Conservation (phyloP, 148 eudicot species). For the Rhododendron ferrugineum region DNA sequence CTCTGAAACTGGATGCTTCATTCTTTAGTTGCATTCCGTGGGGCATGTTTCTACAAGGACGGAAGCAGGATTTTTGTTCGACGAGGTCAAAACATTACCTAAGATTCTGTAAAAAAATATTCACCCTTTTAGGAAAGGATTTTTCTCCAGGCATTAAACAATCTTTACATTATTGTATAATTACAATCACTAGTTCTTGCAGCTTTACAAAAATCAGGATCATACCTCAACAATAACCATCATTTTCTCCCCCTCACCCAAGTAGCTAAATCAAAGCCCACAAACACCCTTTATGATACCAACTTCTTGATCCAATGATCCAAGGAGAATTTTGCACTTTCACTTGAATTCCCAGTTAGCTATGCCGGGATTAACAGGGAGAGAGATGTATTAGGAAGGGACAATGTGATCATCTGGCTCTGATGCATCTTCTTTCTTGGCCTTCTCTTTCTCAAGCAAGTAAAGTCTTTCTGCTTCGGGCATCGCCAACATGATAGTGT, state of each 20-base stretch:
- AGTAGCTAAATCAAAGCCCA: neutral
- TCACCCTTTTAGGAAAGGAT: neutral
- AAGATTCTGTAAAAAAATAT: neutral
- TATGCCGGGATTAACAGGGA: neutral
- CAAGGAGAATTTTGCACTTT: neutral
- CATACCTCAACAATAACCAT: neutral
- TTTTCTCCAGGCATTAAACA: neutral
- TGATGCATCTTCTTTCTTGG: constrained; percentile 44
- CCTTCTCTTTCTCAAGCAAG: constrained; percentile 63
- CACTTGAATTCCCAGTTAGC: neutral
- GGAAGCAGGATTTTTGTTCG: neutral
- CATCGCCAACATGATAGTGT: constrained; percentile 45
- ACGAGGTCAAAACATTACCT: neutral
- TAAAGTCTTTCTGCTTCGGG: constrained; percentile 74
- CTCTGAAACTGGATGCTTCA: neutral
- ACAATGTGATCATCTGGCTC: constrained; percentile 6
- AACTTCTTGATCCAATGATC: neutral
- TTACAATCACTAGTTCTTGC: neutral
- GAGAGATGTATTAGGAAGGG: constrained; percentile 6
- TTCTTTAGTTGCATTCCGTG: neutral
- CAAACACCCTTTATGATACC: neutral
- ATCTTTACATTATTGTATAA: neutral
- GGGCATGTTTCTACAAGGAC: neutral
- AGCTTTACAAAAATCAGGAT: neutral
- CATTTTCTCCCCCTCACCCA: neutral